phyloP scores from a whole-genome alignment of 305 asterid species.

The Stenogyne calaminthoides region DNA sequence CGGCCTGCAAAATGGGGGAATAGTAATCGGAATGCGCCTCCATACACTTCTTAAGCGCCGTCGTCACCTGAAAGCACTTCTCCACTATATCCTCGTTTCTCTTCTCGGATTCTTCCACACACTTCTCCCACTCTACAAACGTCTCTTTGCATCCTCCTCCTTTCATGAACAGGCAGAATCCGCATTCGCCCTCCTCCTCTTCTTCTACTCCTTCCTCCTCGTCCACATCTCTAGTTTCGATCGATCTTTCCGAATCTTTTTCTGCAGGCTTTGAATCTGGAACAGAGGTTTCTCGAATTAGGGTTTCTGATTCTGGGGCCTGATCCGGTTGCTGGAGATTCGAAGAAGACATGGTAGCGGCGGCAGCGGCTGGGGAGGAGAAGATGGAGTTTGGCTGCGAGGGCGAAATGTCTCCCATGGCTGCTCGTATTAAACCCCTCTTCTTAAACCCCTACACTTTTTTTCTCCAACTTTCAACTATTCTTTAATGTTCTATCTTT shows the following conservation, averaged over 20 bases:
- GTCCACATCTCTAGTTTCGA: constrained; percentile 18
- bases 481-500: neutral
- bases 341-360: constrained; percentile 20
- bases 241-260: constrained; percentile 16
- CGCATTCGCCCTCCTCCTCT: constrained; percentile 75
- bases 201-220: constrained; percentile 42
- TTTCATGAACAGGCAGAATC: constrained; percentile 85
- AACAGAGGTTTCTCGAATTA: constrained; percentile 9
- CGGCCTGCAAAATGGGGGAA: constrained; percentile 66
- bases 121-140: constrained; percentile 71
- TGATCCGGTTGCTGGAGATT: constrained; percentile 3
- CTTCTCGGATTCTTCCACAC: constrained; percentile 70
- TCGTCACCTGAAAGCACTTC: constrained; percentile 58
- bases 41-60: constrained; percentile 71
- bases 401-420: constrained; percentile 27
- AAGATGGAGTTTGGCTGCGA: constrained; percentile 12
- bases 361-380: constrained; percentile 21
- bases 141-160: constrained; percentile 74
- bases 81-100: constrained; percentile 62
- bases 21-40: constrained; percentile 72
- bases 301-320: constrained; percentile 26
- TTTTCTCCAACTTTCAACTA: neutral
- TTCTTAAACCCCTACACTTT: constrained; percentile 28
- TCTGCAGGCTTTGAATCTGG: constrained; percentile 25
- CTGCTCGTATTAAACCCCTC: constrained; percentile 23